Conservation (phyloP, 2,329 filamentous ascomycete genomes). For the Colletotrichum australisinense region DNA sequence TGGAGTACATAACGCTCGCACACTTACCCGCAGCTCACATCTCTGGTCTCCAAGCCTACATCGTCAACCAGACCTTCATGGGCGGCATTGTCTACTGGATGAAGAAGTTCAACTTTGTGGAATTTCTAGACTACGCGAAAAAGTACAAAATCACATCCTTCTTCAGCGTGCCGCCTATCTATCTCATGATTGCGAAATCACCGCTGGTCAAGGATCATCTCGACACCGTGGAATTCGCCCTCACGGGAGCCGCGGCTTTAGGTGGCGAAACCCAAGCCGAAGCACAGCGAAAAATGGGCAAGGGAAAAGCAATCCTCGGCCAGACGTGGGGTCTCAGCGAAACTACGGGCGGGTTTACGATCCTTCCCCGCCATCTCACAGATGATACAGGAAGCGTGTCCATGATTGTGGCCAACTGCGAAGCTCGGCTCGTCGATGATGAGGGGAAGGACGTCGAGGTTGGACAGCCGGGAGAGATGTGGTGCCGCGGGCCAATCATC, state of each 20-base stretch:
- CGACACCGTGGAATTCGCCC: constrained; percentile 56
- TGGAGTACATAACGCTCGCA: constrained; percentile 49
- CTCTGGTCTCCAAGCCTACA: constrained; percentile 57
- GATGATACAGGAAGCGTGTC: constrained; percentile 61
- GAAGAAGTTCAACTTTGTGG: constrained; percentile 66
- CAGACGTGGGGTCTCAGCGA: constrained; percentile 72
- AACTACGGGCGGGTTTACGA: constrained; percentile 61
- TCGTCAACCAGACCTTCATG: constrained; percentile 53
- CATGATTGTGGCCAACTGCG: constrained; percentile 51
- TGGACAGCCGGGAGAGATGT: constrained; percentile 67
- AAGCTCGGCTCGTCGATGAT: constrained; percentile 52
- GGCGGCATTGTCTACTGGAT: constrained; percentile 70
- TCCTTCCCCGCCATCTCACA: constrained; percentile 51
- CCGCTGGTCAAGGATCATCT: constrained; percentile 68
- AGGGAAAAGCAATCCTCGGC: constrained; percentile 51
- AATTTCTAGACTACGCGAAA: constrained; percentile 65
- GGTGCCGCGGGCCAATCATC: constrained; percentile 77
- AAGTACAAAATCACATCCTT: constrained; percentile 63
- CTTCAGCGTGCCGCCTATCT: constrained; percentile 72
- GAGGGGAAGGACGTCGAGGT: constrained; percentile 50
- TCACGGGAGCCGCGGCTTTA: constrained; percentile 67
- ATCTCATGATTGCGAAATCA: constrained; percentile 67
- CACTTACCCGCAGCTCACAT: constrained; percentile 60
- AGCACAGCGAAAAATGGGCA: constrained; percentile 60
- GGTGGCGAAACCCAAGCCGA: constrained; percentile 63